phyloP scores from a whole-genome alignment of 2,329 filamentous ascomycete species.

The Aspergillus unguis region DNA sequence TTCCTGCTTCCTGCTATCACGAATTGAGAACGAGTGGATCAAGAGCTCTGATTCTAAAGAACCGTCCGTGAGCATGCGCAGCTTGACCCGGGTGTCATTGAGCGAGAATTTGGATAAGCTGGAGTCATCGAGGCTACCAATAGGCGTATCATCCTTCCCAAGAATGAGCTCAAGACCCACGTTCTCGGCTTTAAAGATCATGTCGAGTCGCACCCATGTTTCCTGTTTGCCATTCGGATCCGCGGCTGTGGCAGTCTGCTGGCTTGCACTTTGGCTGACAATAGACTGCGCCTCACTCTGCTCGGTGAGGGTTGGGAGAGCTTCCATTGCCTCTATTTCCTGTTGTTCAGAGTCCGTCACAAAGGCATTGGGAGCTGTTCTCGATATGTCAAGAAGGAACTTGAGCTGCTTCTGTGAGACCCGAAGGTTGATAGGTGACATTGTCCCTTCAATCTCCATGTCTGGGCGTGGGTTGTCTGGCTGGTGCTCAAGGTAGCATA shows the following conservation, averaged over 20 bases:
- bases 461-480: constrained; percentile 76
- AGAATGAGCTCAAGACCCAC: constrained; percentile 85
- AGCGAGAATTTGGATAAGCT: constrained; percentile 93
- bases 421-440: constrained; percentile 89
- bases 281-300: constrained; percentile 48
- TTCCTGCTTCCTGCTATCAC: constrained; percentile 82
- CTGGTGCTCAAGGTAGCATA: constrained; percentile 87
- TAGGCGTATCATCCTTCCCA: constrained; percentile 69
- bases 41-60: constrained; percentile 90
- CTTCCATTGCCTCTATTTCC: constrained; percentile 70
- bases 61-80: constrained; percentile 87
- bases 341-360: constrained; percentile 67
- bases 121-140: constrained; percentile 72
- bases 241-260: constrained; percentile 57
- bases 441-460: constrained; percentile 81
- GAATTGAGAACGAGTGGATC: constrained; percentile 90
- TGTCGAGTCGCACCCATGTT: constrained; percentile 88
- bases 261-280: constrained; percentile 47
- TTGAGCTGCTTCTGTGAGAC: constrained; percentile 89
- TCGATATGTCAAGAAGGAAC: constrained; percentile 81
- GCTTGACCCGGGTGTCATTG: constrained; percentile 86
- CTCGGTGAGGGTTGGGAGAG: constrained; percentile 61
- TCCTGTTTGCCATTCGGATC: constrained; percentile 67
- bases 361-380: constrained; percentile 84
- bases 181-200: constrained; percentile 83